Evolutionary conservation across 164 flowering plant genomes (phyloP).

Genomic region (Dillenia suffruticosa): DNA sequence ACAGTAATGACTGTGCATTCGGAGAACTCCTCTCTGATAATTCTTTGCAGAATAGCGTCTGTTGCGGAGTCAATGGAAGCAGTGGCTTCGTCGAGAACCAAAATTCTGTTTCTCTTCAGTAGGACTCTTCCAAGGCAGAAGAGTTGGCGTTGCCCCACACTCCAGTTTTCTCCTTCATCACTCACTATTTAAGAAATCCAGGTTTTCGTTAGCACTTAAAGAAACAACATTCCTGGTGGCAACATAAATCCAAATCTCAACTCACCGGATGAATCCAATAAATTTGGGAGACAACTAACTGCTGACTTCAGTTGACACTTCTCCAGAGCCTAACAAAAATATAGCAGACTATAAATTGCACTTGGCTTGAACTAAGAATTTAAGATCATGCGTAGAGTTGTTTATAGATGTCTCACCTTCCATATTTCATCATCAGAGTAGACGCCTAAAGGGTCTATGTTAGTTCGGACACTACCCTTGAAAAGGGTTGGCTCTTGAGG

Average conservation of each 20-base stretch:
- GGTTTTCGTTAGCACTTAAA: background rate
- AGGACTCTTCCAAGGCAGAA: conserved; percentile 84
- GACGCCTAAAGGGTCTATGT: conserved; percentile 76
- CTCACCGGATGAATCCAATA: conserved; percentile 68
- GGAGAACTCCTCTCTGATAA: conserved; percentile 66
- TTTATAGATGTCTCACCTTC: conserved; percentile 40
- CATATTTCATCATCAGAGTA: conserved; percentile 75
- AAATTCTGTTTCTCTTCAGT: conserved; percentile 57
- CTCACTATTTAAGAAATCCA: conserved; percentile 43
- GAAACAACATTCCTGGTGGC: background rate
- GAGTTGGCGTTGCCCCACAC: conserved; percentile 80
- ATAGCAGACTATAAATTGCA: no score
- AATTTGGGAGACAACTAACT: conserved; percentile 51
- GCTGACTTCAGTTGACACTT: conserved; percentile 72
- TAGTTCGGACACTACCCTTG: conserved; percentile 68
- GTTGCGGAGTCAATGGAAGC: conserved; percentile 88
- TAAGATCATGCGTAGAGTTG: no score
- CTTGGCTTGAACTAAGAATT: background rate
- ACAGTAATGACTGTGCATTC: conserved; percentile 72
- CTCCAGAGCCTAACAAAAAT: conserved; percentile 52
- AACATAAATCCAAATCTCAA: background rate
- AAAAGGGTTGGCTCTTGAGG: conserved; percentile 95
- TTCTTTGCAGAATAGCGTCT: conserved; percentile 62
- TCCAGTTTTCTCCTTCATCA: conserved; percentile 89
- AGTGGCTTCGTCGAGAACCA: conserved; percentile 89